A percentile compares a stretch with the other conserved stretches of the same genome.
Evolutionary conservation across 208 protist genomes (phyloP).

Genomic region (Trypanosoma vivax): DNA sequence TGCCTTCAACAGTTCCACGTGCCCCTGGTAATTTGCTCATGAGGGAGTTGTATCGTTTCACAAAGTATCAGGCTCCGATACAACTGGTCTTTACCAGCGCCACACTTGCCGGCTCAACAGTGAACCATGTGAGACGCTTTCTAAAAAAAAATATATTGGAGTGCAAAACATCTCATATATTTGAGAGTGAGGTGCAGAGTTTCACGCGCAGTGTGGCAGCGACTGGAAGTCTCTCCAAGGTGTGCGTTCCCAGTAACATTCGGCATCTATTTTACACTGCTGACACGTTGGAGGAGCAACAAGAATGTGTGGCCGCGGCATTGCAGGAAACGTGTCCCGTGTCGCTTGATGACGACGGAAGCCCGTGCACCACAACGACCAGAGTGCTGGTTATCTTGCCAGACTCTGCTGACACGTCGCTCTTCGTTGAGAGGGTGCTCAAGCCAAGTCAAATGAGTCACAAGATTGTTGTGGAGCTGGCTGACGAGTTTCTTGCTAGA

Average conservation of each 20-base stretch:
- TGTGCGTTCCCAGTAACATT: constrained; percentile 59
- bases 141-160: constrained; percentile 85
- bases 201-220: constrained; percentile 9
- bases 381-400: constrained; percentile 56
- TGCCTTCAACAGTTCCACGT: constrained; percentile 48
- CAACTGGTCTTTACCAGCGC: constrained; percentile 86
- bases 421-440: constrained; percentile 52
- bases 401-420: constrained; percentile 35
- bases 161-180: constrained; percentile 59
- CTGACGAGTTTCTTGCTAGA: no score
- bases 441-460: constrained; percentile 31
- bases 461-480: background rate
- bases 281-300: constrained; percentile 67
- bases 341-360: background rate
- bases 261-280: constrained; percentile 74
- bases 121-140: constrained; percentile 83
- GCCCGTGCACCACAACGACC: no score
- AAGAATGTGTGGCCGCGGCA: constrained; percentile 44
- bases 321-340: constrained; percentile 9
- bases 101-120: constrained; percentile 74
- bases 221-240: constrained; percentile 40
- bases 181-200: constrained; percentile 35
- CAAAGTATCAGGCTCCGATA: constrained; percentile 83
- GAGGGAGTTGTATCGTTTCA: constrained; percentile 73
- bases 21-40: constrained; percentile 77